Base-by-base conservation (phyloP, 2,329 filamentous ascomycete genomes). In the Ceratocystis lukuohia region DNA sequence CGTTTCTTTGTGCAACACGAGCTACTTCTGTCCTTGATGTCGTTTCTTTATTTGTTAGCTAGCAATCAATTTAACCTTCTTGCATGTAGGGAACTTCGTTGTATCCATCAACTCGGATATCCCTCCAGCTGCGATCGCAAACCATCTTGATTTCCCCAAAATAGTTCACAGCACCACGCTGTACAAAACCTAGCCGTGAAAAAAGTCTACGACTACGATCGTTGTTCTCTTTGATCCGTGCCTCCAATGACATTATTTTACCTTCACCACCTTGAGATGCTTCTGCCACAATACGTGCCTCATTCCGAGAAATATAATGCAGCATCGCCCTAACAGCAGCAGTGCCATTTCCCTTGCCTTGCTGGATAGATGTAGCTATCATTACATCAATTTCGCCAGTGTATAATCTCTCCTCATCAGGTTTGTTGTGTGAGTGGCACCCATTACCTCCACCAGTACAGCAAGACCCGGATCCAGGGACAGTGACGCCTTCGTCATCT, bases 381-480 rank as follows among this genome's bases (percentile, higher is more conserved):
- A 96, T 96, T 69, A 96, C 82, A 74, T 96, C 90, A 5, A 96
- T 76, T 72, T 96, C 91, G 28, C 88, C 91, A 2, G 87, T 75
- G 68, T 76, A 74, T 68, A 70, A 71, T 46, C 68, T 69, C 10
- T 71, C 48, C 20, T 70, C 65, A 10, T 68, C 62, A 5, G 46
- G 28, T 22, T 3, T 17, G 33, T 22, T 28, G 44, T 66, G 64
- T 10, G 10, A 20, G 64, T 70, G 66, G 41, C 22, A 62, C 2
- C 71, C 67, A 6, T 66, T 67, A 15, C 66, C 70, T 12, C 72
- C 72, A 0, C 73, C 72, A 0, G 74, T 75, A 1, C 57, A 68
- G 44, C 59, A 68, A 15, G 57, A 57, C 5, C 63, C 66, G 1
- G 56, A 56, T 1, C 64, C 66, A 5, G 63, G 63, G 1, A 53